Conservation (phyloP, 305 asterid genomes). For the Fraxinus greggii region DNA sequence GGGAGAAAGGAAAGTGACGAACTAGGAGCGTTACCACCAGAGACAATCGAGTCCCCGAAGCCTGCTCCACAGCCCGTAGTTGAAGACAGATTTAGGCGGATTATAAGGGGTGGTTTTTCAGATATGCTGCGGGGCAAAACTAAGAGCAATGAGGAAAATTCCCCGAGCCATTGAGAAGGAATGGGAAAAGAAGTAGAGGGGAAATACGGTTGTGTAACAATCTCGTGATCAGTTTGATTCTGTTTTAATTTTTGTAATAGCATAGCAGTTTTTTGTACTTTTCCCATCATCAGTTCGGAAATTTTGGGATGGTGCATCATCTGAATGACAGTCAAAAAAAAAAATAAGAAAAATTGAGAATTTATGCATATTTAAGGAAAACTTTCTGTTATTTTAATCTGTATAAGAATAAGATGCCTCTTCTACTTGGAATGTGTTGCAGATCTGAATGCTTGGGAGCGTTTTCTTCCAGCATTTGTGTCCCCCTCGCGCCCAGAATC, state of each 20-base stretch:
- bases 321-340: not conserved
- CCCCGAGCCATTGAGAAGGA: conserved; percentile 40
- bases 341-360: not conserved
- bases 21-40: conserved; percentile 33
- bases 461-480: not conserved
- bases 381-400: not conserved
- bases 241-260: not conserved
- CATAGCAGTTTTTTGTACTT: conserved; percentile 1
- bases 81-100: conserved; percentile 86
- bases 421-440: not conserved
- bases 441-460: not conserved
- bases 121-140: conserved; percentile 88
- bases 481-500: not conserved
- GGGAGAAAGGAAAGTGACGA: conserved; percentile 75
- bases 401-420: not conserved
- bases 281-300: not conserved
- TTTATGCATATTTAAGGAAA: not conserved
- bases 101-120: conserved; percentile 84
- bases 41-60: conserved; percentile 38
- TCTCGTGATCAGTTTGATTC: not conserved
- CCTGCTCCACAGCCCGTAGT: conserved; percentile 45
- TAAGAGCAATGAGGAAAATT: conserved; percentile 58
- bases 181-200: conserved; percentile 17
- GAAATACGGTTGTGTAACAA: conserved; percentile 11
- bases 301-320: not conserved